Evolutionary conservation across 495 filamentous ascomycete species (phyloP).

Genomic region (Collariella sp.): DNA sequence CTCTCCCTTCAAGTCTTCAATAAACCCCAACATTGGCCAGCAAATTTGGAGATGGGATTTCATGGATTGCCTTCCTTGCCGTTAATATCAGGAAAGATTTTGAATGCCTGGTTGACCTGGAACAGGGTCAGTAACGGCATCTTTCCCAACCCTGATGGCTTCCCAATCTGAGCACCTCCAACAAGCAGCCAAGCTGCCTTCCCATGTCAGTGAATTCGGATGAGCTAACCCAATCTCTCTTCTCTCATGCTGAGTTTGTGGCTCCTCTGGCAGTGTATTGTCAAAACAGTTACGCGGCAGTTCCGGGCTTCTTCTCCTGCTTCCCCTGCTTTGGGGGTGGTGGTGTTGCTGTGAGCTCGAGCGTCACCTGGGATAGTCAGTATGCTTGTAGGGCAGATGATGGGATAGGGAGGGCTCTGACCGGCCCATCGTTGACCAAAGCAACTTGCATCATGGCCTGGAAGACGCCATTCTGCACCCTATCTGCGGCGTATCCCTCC

Average conservation of each 20-base stretch:
- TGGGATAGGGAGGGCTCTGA: constrained; percentile 39
- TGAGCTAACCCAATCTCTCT: neutral
- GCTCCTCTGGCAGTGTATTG: neutral
- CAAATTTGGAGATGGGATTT: too few relatives aligned
- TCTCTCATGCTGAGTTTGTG: neutral
- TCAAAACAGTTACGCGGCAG: neutral
- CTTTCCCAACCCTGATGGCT: too few relatives aligned
- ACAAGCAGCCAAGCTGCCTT: too few relatives aligned
- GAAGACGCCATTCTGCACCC: constrained; percentile 89
- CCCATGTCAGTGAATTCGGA: too few relatives aligned
- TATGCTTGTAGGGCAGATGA: neutral
- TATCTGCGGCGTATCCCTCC: constrained; percentile 60
- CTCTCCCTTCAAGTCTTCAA: too few relatives aligned
- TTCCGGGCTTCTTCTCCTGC: constrained; percentile 4
- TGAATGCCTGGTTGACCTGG: too few relatives aligned
- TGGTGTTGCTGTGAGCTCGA: constrained; percentile 28
- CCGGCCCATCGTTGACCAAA: constrained; percentile 87
- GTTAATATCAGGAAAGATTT: too few relatives aligned
- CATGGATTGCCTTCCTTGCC: too few relatives aligned
- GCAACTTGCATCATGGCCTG: constrained; percentile 99
- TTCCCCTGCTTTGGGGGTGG: constrained; percentile 12
- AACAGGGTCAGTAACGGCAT: too few relatives aligned
- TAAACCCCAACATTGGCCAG: too few relatives aligned
- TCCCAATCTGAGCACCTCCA: too few relatives aligned
- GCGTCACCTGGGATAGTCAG: constrained; percentile 23